Base-by-base conservation (phyloP, 169 alveolate genomes). In the Plasmodium yoelii region DNA sequence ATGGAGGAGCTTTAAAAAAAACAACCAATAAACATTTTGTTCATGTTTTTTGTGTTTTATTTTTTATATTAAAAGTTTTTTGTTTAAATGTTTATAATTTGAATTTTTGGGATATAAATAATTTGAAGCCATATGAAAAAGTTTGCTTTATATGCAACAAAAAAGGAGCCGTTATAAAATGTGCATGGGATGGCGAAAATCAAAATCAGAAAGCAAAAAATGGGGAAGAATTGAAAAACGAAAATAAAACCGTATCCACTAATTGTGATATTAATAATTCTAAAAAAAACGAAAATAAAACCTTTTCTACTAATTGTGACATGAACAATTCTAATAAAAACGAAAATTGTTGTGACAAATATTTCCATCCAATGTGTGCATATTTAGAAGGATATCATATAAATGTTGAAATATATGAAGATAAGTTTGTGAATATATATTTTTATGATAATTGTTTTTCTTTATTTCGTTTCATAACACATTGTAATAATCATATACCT, bases 361-460 rank as follows among this genome's bases (percentile, higher is more conserved):
- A 53, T 34, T 77, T 63, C 46, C 88, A 77, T 56, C 88, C 88
- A 9, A 42, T 77, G 4, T 77, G 88, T 34, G 88, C 88, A 7
- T 77, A 77, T 64, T 26, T 77, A 59, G 88, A 77, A 22, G 88
- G 88, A 44, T 77, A 77, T 8, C 75, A 77, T 51, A 77, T 77
- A 77, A 49, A 77, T 12, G 88, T 77, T 49, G 77, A 77, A 49
- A 53, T 77, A 24, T 65, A 77, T 68, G 88, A 77, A 3, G 88
- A 77, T 49, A 24, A 46, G 24, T 77, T 63, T 63, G 59, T 77
- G 8, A 64, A n/a, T 42, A 47, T 75, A 2, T 77, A 57, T 77
- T 77, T 77, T 77, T 77, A 63, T 55, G 88, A 77, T 39, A 77
- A 77, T 46, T 77, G 88, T 46, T 77, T 77, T 56, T 51, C 88